Evolutionary conservation across 2,329 filamentous ascomycete species (phyloP).

Genomic region (Colletotrichum sp.): DNA sequence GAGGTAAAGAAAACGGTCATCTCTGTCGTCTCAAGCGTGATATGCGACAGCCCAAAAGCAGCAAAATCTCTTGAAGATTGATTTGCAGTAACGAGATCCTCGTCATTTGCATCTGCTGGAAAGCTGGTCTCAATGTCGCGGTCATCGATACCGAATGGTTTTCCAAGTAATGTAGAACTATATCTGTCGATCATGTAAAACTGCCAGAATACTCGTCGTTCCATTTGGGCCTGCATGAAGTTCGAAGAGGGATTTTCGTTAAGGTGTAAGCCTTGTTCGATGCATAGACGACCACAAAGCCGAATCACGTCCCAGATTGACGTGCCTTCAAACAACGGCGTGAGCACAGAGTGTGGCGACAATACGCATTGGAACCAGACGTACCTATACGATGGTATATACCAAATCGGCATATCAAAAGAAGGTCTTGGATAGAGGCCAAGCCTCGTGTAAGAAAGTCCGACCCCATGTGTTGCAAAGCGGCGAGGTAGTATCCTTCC

Average conservation of each 20-base stretch:
- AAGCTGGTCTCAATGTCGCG: slow-evolving; percentile 39
- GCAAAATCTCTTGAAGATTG: slow-evolving; percentile 17
- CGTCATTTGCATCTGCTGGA: slow-evolving; percentile 38
- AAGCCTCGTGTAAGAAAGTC: slow-evolving; percentile 35
- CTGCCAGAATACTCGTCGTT: slow-evolving; percentile 47
- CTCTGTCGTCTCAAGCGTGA: slow-evolving; percentile 28
- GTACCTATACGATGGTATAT: slow-evolving; percentile 47
- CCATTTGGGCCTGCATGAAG: slow-evolving; percentile 38
- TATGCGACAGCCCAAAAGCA: background rate
- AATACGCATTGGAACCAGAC: background rate
- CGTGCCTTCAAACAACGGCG: slow-evolving; percentile 23
- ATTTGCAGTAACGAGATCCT: slow-evolving; percentile 28
- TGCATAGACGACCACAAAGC: slow-evolving; percentile 44
- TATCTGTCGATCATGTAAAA: slow-evolving; percentile 51
- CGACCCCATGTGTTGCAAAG: slow-evolving; percentile 33
- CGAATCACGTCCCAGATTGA: slow-evolving; percentile 46
- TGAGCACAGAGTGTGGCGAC: too few relatives aligned
- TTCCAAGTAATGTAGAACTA: slow-evolving; percentile 43
- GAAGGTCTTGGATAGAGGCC: slow-evolving; percentile 42
- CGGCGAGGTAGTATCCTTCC: slow-evolving; percentile 43
- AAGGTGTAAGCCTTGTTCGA: slow-evolving; percentile 40
- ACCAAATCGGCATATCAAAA: slow-evolving; percentile 44
- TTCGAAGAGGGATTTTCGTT: background rate
- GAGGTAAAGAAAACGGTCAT: slow-evolving; percentile 43
- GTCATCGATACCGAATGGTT: slow-evolving; percentile 46